Percentiles rank a stretch among this genome's conserved stretches.
These are phyloP conservation scores for Earliella scabrosa DNA, from an alignment of 1,284 basidiomycete genomes.

Conservation along the genomic window DNA sequence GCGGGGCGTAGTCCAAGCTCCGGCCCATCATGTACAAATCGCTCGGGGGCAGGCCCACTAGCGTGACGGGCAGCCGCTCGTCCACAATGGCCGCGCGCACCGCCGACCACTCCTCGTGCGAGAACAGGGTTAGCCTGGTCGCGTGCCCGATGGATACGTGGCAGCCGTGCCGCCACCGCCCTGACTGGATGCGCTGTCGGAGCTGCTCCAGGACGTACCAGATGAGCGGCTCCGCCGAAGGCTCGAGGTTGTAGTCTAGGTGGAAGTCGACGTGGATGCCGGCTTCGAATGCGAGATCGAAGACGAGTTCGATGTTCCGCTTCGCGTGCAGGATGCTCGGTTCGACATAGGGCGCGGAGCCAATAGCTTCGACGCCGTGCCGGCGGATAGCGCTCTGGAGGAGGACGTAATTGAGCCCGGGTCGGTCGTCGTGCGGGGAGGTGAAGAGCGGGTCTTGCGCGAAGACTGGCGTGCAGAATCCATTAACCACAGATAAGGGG, in stretches of 20 bases:
- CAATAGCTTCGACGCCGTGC: constrained; percentile 51
- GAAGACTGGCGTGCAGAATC: constrained; percentile 47
- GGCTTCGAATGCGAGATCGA: constrained; percentile 47
- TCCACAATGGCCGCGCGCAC: constrained; percentile 36
- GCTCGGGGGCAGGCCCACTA: constrained; percentile 64
- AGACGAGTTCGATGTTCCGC: constrained; percentile 56
- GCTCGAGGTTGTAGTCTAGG: constrained; percentile 66
- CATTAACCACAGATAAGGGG: constrained; percentile 6
- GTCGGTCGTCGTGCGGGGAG: constrained; percentile 34
- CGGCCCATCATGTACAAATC: constrained; percentile 72
- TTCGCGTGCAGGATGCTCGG: constrained; percentile 48
- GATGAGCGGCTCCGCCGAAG: constrained; percentile 53
- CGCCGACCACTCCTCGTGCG: constrained; percentile 47
- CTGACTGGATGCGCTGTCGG: constrained; percentile 25
- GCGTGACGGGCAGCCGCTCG: constrained; percentile 47
- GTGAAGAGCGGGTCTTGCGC: constrained; percentile 64
- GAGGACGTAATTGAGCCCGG: constrained; percentile 49
- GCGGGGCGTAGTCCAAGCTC: constrained; percentile 33
- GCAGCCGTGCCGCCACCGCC: constrained; percentile 26
- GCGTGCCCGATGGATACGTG: constrained; percentile 63
- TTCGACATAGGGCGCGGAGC: constrained; percentile 70
- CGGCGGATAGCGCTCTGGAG: constrained; percentile 43
- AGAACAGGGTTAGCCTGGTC: constrained; percentile 59
- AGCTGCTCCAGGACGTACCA: constrained; percentile 53
- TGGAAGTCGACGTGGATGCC: constrained; percentile 62